phyloP scores from a whole-genome alignment of 352 stramenopile species.

The Pythium insidiosum region DNA sequence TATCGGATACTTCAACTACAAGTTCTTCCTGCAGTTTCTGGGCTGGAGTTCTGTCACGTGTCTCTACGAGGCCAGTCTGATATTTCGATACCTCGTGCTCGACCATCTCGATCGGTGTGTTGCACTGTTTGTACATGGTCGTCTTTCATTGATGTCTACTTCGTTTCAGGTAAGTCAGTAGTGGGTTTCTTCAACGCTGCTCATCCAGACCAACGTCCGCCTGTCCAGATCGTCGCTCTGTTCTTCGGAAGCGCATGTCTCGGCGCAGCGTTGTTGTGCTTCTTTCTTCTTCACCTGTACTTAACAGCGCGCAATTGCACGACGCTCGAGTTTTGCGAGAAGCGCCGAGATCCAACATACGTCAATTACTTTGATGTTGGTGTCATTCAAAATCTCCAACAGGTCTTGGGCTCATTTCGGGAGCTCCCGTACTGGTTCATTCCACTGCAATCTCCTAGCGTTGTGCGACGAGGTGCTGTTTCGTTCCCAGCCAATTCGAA shows the following conservation, averaged over 20 bases:
- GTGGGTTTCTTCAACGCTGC: no score
- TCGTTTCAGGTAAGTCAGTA: constrained; percentile 68
- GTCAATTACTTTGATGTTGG: constrained; percentile 79
- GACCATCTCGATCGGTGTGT: constrained; percentile 42
- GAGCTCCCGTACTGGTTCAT: constrained; percentile 71
- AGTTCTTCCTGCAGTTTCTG: constrained; percentile 84
- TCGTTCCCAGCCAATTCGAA: constrained; percentile 23
- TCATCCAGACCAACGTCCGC: no score
- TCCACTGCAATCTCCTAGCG: constrained; percentile 47
- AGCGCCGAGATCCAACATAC: constrained; percentile 64
- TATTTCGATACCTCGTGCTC: constrained; percentile 55
- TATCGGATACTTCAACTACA: constrained; percentile 88
- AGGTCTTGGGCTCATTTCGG: constrained; percentile 59
- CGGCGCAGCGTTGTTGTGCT: constrained; percentile 54
- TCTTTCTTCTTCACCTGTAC: constrained; percentile 72
- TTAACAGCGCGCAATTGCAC: constrained; percentile 66
- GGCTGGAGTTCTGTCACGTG: constrained; percentile 63
- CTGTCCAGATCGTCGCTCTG: constrained; percentile 49
- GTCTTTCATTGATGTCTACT: constrained; percentile 37
- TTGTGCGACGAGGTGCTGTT: constrained; percentile 27
- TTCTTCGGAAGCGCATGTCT: constrained; percentile 69
- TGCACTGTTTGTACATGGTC: constrained; percentile 49
- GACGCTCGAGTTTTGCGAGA: constrained; percentile 86
- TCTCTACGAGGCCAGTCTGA: constrained; percentile 53
- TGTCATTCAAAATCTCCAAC: constrained; percentile 60